Percentiles rank a stretch among this genome's conserved stretches.
Conservation (phyloP, 202 grass and related monocot genomes). For the Setaria viridis region DNA sequence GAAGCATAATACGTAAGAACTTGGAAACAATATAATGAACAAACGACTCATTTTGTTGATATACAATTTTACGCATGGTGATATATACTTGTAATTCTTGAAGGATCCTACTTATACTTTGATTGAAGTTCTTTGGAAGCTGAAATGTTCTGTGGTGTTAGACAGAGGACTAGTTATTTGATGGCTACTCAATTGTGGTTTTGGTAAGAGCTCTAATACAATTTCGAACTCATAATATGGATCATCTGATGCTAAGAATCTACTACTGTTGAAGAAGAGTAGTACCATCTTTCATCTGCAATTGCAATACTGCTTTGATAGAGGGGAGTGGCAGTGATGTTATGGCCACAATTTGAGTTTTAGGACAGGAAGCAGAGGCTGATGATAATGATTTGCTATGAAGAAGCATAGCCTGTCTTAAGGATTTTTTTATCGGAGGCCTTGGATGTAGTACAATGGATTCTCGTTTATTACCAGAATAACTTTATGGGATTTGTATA, state of each 20-base stretch:
- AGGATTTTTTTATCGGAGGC: neutral
- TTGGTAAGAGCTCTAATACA: neutral
- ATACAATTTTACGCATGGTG: neutral
- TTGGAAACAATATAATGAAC: neutral
- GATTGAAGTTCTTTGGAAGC: neutral
- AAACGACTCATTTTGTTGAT: neutral
- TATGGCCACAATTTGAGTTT: neutral
- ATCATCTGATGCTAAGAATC: conserved; percentile 25
- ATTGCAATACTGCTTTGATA: neutral
- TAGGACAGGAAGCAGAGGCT: neutral
- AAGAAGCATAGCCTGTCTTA: neutral
- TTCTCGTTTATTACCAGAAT: neutral
- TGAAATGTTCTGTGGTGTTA: neutral
- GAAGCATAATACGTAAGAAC: neutral
- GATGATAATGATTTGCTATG: neutral
- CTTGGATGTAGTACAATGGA: too few species aligned
- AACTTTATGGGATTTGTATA: neutral
- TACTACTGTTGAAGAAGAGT: neutral
- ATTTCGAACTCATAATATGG: neutral
- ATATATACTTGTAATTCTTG: neutral
- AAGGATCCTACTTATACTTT: neutral
- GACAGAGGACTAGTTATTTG: neutral
- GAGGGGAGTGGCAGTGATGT: neutral
- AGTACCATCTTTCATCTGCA: neutral
- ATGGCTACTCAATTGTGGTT: neutral